Evolutionary conservation across 768 basidiomycete species (phyloP), one percentile per base, ranked within the genome.

Genomic region (Boletellus ananas): DNA sequence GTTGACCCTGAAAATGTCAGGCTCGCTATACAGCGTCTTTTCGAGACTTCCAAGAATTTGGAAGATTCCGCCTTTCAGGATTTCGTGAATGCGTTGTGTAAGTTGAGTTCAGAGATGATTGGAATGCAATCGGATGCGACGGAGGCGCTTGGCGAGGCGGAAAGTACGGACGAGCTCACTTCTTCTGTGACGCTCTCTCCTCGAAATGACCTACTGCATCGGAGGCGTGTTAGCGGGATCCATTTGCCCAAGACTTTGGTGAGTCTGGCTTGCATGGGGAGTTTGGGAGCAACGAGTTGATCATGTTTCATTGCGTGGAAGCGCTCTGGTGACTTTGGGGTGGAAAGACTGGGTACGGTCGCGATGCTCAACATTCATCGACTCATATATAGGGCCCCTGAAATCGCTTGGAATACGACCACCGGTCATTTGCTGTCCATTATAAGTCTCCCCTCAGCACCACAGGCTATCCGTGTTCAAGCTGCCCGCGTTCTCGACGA

Each of bases 271-370:
- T 49, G 18, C 18, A 37, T n/a, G 11, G 10, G 17, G 13, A 16
- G 20, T 21, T 6, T 10, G 11, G 36, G 0, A 16, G 27, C 29
- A 9, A 38, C 42, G n/a, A 31, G 43, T 31, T 48, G 6, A 34
- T 7, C 44, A 17, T 23, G 25, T 17, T 50, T 47, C 31, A 40
- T 16, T 6, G 25, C 27, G n/a, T 56, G 42, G 20, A 51, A 93
- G 89, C 79, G 88, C n/a, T 79, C 87, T 0, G 90, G 90, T 0
- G 95, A 99, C 55, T 98, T 96, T 71, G 90, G 92, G n/a, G 85
- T 97, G 49, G 80, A 80, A 51, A 91, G 90, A 62, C 72, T 97
- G 20, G 88, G 92, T 9, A 79, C 81, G 1, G 85, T 95, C 10
- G 78, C 86, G 0, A 74, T 83, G 57, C 76, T 90, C 46, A 99